Evolutionary conservation across 2,329 filamentous ascomycete species (phyloP), one percentile per base, ranked within the genome.

Genomic region (Xylaria sp.): DNA sequence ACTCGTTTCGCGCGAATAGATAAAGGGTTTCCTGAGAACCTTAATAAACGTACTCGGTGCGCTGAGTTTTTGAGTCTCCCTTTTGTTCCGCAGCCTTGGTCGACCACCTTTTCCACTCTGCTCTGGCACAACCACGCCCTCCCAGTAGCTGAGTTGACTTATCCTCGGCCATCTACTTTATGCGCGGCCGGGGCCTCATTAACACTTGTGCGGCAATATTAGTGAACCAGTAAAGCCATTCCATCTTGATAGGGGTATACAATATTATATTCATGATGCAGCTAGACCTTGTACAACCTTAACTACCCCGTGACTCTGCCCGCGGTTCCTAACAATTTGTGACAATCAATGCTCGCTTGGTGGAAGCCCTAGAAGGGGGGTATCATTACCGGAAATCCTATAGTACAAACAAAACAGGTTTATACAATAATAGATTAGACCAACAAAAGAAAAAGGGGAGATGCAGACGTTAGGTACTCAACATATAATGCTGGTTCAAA

Each of bases 371-470:
- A 68, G 23, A 39, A 32, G 61, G 56, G 66, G 66, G 66, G 63
- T 65, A 69, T 69, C 61, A 56, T 56, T 28, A 48, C 37, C 66
- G 23, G 2, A 25, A 41, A 50, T 65, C 39, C 25, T 61, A 65
- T 69, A 65, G 28, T 61, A 69, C 66, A 69, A 51, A 39, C n/a
- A 61, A 55, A 1, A 20, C 58, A n/a, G 39, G 39, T 64, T 32
- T 39, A 20, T 41, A 28, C 32, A 54, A 10, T n/a, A 13, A 8
- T 18, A 20, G 25, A 3, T 32, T 23, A 2, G 15, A 4, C 6
- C 9, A 60, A 32, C 44, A 54, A 59, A 25, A 28, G 18, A 54
- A 51, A 55, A 56, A 13, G 32, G 41, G 12, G 1, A 13, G 52
- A 59, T 37, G 37, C 10, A 23, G 4, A 37, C 32, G 44, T 18